Evolutionary conservation across 2,329 filamentous ascomycete species (phyloP), one percentile per base, ranked within the genome.

Genomic region (Cytospora paraplurivora): DNA sequence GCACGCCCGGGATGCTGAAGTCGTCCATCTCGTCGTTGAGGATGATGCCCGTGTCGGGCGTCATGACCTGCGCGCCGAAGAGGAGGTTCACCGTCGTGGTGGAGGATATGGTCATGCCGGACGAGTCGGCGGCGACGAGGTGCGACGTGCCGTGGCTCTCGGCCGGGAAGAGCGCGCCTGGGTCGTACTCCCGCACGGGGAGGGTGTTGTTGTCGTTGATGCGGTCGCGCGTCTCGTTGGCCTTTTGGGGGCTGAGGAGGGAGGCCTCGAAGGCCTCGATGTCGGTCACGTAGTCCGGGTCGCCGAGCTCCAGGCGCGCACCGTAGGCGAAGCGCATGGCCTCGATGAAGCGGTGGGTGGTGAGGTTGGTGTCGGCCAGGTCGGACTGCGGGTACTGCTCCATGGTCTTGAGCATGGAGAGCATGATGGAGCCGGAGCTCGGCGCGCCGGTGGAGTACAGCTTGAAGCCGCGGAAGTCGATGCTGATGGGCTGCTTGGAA

Each of bases 311-410:
- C n/a, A 87, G 82, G 63, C 93, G 87, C 69, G 89, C 79, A 4
- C 89, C 93, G 73, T 97, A 98, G 3, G 86, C 93, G 74, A 96
- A 98, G 27, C 92, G 85, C 78, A 97, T 92, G 13, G 93, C 90
- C 79, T 98, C 95, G 71, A 92, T 87, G 68, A 97, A 83, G 15
- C 91, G 86, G 76, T 98, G 95, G 0, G 88, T 89, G 44, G 88
- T 92, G 0, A 96, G 77, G 69, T 92, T 88, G 21, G 75, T 74
- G 51, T 84, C 77, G 12, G 75, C 65, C 8, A 81, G 72, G 65
- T 86, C 87, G 33, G 87, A 79, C 44, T 78, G 75, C 4, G 81
- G 77, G 74, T 90, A 97, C 19, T 91, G 89, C 74, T 94, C 89
- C 75, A 97, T 83, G 37, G 88, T 92, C 72, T 96, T 97, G 71